Percentiles rank a stretch among this genome's conserved stretches.
phyloP scores from a whole-genome alignment of 1,284 basidiomycete genomes.

The Ustanciosporium gigantosporum region DNA sequence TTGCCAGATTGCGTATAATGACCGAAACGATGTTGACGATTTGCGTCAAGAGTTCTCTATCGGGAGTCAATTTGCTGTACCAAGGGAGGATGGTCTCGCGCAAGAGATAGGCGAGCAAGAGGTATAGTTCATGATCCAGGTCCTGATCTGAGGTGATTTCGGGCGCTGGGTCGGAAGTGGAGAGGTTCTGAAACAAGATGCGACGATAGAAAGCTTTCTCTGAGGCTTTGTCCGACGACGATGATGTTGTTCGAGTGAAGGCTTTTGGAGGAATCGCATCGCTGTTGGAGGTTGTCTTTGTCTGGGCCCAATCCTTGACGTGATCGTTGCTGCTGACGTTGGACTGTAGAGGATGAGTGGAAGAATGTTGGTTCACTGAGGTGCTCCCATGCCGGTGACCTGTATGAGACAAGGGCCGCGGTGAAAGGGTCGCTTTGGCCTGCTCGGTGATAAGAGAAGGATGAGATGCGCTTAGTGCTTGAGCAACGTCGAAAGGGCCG shows the following conservation, averaged over 20 bases:
- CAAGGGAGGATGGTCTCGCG: constrained; percentile 45
- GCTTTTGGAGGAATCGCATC: too few relatives aligned
- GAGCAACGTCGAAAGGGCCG: too few relatives aligned
- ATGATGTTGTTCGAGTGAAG: neutral
- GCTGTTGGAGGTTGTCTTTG: neutral
- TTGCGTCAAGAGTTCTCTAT: constrained; percentile 39
- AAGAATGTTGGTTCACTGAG: too few relatives aligned
- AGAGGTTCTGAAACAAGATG: constrained; percentile 31
- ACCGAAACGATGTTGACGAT: constrained; percentile 21
- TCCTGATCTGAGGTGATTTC: constrained; percentile 16
- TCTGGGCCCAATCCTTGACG: neutral
- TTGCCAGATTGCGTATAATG: constrained; percentile 9
- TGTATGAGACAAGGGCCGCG: constrained; percentile 14
- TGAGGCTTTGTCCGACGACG: neutral
- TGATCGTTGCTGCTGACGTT: constrained; percentile 1
- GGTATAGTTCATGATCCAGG: constrained; percentile 37
- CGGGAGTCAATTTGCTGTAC: constrained; percentile 45
- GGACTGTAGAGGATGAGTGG: neutral
- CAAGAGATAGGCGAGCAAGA: constrained; percentile 39
- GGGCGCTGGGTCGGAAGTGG: constrained; percentile 3
- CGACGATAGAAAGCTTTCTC: constrained; percentile 36
- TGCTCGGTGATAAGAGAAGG: constrained; percentile 21
- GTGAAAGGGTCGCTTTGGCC: constrained; percentile 19
- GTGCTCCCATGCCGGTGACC: constrained; percentile 8
- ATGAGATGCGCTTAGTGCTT: constrained; percentile 27